Evolutionary conservation across 768 basidiomycete species (phyloP).

Genomic region (Pleurotus giganteus): DNA sequence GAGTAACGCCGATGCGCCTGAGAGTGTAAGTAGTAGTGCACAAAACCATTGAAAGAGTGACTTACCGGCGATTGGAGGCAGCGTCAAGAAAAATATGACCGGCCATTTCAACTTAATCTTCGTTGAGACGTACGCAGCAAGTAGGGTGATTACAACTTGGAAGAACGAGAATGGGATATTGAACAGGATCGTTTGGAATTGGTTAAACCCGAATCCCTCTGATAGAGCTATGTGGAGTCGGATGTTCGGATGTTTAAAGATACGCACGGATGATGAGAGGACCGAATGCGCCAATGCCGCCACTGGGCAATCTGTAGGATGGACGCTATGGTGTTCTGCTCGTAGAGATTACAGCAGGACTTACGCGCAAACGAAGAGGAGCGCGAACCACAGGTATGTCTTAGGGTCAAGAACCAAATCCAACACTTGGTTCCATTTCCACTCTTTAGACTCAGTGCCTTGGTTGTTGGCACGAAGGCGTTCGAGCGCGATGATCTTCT

Average conservation of each 20-base stretch:
- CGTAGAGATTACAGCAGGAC: slow-evolving; percentile 4
- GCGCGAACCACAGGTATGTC: slow-evolving; percentile 38
- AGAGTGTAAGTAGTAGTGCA: too few relatives aligned
- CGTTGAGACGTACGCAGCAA: slow-evolving; percentile 32
- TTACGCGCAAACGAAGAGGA: slow-evolving; percentile 42
- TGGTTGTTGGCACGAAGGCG: slow-evolving; percentile 42
- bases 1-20: slow-evolving; percentile 27
- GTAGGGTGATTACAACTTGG: slow-evolving; percentile 36
- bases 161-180: slow-evolving; percentile 45
- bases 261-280: slow-evolving; percentile 38
- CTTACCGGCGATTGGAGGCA: slow-evolving; percentile 36
- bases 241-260: background rate
- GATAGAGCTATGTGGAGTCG: too few relatives aligned
- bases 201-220: slow-evolving; percentile 40
- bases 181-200: slow-evolving; percentile 43
- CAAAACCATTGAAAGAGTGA: background rate
- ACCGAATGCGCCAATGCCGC: slow-evolving; percentile 42
- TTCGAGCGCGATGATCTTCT: slow-evolving; percentile 40
- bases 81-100: slow-evolving; percentile 31
- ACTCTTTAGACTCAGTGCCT: slow-evolving; percentile 42
- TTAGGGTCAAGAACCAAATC: slow-evolving; percentile 38
- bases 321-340: background rate
- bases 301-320: slow-evolving; percentile 30
- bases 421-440: slow-evolving; percentile 44
- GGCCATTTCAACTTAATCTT: slow-evolving; percentile 38